Percentiles rank a stretch among this genome's conserved stretches.
phyloP scores from a whole-genome alignment of 192 early-diverging fungal genomes.

The Gryganskiella cystojenkinii region DNA sequence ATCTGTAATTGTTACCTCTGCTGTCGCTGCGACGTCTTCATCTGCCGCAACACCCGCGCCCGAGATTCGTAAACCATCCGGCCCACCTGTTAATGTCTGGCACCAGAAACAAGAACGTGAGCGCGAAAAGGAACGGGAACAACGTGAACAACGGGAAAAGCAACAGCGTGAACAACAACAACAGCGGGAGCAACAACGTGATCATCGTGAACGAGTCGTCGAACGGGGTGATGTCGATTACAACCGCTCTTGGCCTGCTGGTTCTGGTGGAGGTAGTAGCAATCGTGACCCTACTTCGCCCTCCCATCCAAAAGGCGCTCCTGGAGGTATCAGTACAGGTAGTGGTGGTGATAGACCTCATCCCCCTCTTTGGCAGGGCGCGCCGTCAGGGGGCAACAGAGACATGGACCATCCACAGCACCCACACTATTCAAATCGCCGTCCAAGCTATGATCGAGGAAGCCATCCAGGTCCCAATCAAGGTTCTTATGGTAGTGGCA shows the following conservation, averaged over 20 bases:
- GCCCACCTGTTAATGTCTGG: no score
- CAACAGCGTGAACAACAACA: background rate
- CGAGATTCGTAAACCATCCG: no score
- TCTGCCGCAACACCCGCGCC: no score
- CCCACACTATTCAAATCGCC: constrained; percentile 13
- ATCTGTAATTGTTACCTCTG: constrained; percentile 36
- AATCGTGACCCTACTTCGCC: constrained; percentile 13
- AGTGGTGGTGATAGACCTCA: constrained; percentile 18
- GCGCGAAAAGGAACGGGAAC: background rate
- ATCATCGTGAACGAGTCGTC: constrained; percentile 24
- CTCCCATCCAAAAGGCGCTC: constrained; percentile 8
- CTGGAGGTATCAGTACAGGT: background rate
- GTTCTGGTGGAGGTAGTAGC: no score
- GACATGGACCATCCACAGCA: constrained; percentile 6
- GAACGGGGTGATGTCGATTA: constrained; percentile 44
- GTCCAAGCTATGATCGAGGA: constrained; percentile 25
- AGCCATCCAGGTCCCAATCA: no score
- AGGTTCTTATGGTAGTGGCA: background rate
- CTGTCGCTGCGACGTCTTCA: constrained; percentile 3
- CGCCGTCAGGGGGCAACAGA: background rate
- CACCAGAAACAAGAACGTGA: constrained; percentile 16
- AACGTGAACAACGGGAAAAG: background rate
- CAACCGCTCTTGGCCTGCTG: constrained; percentile 31
- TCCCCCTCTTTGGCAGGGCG: constrained; percentile 24
- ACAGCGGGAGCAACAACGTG: background rate